Evolutionary conservation across 2,329 filamentous ascomycete genomes (phyloP).

Genomic region (Claviceps humidiphila): DNA sequence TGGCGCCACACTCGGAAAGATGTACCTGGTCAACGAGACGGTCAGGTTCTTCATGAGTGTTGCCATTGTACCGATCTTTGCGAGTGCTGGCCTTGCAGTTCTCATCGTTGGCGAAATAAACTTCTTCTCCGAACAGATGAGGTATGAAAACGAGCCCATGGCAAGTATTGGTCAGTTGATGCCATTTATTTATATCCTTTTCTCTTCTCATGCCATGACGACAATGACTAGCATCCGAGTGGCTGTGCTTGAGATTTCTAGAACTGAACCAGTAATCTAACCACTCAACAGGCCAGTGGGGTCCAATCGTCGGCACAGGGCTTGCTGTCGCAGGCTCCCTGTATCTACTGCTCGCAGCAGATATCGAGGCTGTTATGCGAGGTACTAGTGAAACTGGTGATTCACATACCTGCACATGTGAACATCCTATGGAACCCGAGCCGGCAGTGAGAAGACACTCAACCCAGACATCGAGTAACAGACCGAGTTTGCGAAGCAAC

Average conservation of each 20-base stretch:
- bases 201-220: not conserved
- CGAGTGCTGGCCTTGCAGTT: constrained; percentile 43
- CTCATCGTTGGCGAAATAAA: constrained; percentile 50
- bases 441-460: not conserved
- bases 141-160: constrained; percentile 49
- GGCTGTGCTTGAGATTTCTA: too few species aligned
- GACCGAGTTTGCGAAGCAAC: not conserved
- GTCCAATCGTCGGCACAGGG: constrained; percentile 42
- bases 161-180: constrained; percentile 39
- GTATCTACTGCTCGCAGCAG: constrained; percentile 34
- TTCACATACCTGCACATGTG: constrained; percentile 7
- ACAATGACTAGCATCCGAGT: not conserved
- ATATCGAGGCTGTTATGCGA: constrained; percentile 11
- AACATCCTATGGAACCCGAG: constrained; percentile 4
- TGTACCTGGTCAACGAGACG: constrained; percentile 41
- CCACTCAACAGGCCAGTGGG: constrained; percentile 38
- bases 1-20: constrained; percentile 34
- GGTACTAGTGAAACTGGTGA: not conserved
- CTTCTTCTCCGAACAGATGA: constrained; percentile 43
- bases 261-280: too few species aligned
- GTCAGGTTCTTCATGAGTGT: constrained; percentile 40
- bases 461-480: not conserved
- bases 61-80: constrained; percentile 46
- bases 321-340: constrained; percentile 46
- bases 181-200: not conserved